Base-by-base conservation (phyloP, 2,329 filamentous ascomycete genomes). In the Neocatenulostroma microsporum region DNA sequence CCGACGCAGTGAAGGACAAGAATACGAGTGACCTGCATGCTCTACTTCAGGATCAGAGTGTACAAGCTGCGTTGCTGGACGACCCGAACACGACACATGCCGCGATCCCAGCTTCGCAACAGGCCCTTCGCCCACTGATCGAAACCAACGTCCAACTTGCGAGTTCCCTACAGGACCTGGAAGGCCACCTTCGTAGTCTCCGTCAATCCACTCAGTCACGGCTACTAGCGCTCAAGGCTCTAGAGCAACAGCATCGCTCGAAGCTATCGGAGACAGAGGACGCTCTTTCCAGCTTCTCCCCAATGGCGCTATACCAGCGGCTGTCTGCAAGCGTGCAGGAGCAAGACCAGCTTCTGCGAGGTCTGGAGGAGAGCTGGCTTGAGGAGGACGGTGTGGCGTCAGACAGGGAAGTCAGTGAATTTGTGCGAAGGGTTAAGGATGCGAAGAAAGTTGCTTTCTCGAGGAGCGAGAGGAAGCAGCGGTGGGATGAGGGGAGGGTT, bases 401-500 rank as follows among this genome's bases (percentile, higher is more conserved):
- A 17, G 88, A 94, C 64, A 76, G 84, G 55, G 91, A 96, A 63
- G 78, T 83, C 18, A 69, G 72, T 2, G 89, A 96, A 42, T 96
- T 91, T 78, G 76, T 94, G 14, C 73, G 80, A 53, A 68, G 82
- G 51, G 83, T 94, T 46, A 73, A 86, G 49, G 87, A 89, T 50
- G 84, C 83, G 8, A 84, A 80, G 56, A 82, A 83, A 50, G 66
- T 82, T 39, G 80, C 81, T 44, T 93, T 91, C 55, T 68, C 88
- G 36, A 73, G 91, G 40, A 78, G 81, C 55, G 91, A 96, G 67
- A 76, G 85, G 48, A 94, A 88, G 62, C 83, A 87, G 53, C 74
- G 91, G 51, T 96, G 91, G 91, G 91, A 96, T 58, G 89, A 96
- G 63, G 87, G 89, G 17, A 73, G 89, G 48, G 89, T 96, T 21